Base-by-base conservation (phyloP, 2,329 filamentous ascomycete species). In the Clonostachys sp. region DNA sequence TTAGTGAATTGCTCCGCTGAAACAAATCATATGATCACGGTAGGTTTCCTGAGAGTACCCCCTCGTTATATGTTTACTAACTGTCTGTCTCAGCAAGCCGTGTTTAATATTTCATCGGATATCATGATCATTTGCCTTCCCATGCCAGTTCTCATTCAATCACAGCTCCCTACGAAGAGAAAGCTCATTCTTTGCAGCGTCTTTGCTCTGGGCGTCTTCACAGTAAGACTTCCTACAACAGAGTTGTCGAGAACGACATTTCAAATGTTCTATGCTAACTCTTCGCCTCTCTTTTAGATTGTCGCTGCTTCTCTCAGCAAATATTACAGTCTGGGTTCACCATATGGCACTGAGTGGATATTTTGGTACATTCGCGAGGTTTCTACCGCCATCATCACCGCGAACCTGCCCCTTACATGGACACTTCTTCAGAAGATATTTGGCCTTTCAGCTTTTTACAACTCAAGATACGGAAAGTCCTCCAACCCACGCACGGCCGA, bases 71-170 rank as follows among this genome's bases (percentile, higher is more conserved):
- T 4, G 4, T 10, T 30, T 30, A 30, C 24, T 30, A 30, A 30
- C 9, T 30, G 8, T 30, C 24, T 30, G 8, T 30, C 6, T 30
- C 24, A 30, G 12, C 14, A 45, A 44, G 42, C 77, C 2, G 67
- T 72, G 5, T 74, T 84, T 57, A 84, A 85, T 53, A 75, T 84
- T 44, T 73, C 75, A 3, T 81, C 78, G 24, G 81, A 84, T 52
- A 36, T 82, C 3, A 70, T 79, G 64, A 83, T 85, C 57, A 74
- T 84, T 30, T 56, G 70, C 5, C 74, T 84, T 17, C 78, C 80
- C 2, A 68, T 84, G 51, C 79, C 80, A 3, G 53, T 76, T 24
- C 66, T 84, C 24, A 53, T 76, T 12, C 69, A 69, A 24, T 71
- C 80, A 1, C 70, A 73, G 42, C 64, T 84, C 3, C 63, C 70